A percentile compares a stretch with the other conserved stretches of the same genome.
Conservation (phyloP, 2,329 filamentous ascomycete genomes). For the Ceratocystis colombiana region DNA sequence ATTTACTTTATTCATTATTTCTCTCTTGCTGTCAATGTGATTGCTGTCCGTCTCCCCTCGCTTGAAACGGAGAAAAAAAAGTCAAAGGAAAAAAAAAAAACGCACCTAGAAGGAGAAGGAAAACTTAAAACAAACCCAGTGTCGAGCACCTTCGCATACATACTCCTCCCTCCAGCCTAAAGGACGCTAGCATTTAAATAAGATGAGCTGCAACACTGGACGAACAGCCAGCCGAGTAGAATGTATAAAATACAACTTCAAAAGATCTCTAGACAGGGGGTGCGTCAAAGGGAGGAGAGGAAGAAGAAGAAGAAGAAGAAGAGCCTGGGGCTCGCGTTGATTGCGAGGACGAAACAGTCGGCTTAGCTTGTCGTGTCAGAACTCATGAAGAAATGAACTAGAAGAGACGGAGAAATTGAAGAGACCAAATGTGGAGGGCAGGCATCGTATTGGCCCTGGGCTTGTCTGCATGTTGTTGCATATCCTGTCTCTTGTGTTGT, state of each 20-base stretch:
- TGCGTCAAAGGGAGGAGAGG: neutral
- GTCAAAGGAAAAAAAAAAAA: neutral
- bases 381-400: too few relatives aligned
- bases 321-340: neutral
- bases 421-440: too few relatives aligned
- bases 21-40: neutral
- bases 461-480: too few relatives aligned
- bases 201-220: constrained; percentile 13
- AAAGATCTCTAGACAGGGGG: neutral
- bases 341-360: neutral
- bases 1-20: neutral
- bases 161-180: neutral
- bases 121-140: constrained; percentile 1
- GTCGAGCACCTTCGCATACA: neutral
- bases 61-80: neutral
- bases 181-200: neutral
- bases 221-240: neutral
- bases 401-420: too few relatives aligned
- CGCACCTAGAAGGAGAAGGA: neutral
- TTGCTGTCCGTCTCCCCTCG: neutral
- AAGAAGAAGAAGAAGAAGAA: neutral
- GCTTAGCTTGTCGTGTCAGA: neutral
- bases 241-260: neutral
- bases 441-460: too few relatives aligned
- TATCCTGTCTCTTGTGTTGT: too few relatives aligned